Conservation (phyloP, 2,329 filamentous ascomycete genomes). For the Biscogniauxia mediterranea region DNA sequence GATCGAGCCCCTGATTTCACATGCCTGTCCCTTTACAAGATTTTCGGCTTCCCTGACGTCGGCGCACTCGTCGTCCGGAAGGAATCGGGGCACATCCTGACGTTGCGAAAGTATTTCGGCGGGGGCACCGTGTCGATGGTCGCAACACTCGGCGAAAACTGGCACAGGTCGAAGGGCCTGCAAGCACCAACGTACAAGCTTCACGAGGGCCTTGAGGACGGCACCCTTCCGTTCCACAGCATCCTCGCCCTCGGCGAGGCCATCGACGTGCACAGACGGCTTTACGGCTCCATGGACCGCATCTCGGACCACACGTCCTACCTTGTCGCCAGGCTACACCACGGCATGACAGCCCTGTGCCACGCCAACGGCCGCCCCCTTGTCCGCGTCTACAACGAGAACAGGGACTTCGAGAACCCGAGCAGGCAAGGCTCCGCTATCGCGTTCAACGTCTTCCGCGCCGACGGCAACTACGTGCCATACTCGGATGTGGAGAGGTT, state of each 20-base stretch:
- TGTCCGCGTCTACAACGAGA: constrained; percentile 55
- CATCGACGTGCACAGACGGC: constrained; percentile 51
- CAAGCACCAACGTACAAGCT: constrained; percentile 42
- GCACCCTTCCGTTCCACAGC: constrained; percentile 63
- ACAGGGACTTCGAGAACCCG: constrained; percentile 48
- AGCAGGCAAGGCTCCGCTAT: constrained; percentile 59
- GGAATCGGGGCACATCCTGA: constrained; percentile 53
- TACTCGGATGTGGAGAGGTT: constrained; percentile 59
- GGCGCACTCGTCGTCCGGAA: constrained; percentile 59
- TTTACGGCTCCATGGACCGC: constrained; percentile 58
- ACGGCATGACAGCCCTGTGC: constrained; percentile 44
- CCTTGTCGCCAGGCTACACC: constrained; percentile 49
- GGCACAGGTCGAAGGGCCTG: constrained; percentile 52
- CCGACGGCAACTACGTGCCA: constrained; percentile 51
- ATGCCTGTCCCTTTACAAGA: constrained; percentile 63
- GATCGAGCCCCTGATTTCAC: constrained; percentile 58
- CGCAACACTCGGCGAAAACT: constrained; percentile 48
- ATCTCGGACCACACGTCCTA: constrained; percentile 58
- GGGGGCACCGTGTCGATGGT: constrained; percentile 66
- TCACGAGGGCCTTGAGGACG: constrained; percentile 64
- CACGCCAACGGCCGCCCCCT: constrained; percentile 54
- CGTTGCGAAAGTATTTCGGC: constrained; percentile 61
- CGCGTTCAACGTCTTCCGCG: constrained; percentile 59
- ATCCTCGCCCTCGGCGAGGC: constrained; percentile 62
- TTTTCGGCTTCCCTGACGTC: constrained; percentile 66